Conservation (phyloP, 768 basidiomycete genomes). For the Lactarius sp. region DNA sequence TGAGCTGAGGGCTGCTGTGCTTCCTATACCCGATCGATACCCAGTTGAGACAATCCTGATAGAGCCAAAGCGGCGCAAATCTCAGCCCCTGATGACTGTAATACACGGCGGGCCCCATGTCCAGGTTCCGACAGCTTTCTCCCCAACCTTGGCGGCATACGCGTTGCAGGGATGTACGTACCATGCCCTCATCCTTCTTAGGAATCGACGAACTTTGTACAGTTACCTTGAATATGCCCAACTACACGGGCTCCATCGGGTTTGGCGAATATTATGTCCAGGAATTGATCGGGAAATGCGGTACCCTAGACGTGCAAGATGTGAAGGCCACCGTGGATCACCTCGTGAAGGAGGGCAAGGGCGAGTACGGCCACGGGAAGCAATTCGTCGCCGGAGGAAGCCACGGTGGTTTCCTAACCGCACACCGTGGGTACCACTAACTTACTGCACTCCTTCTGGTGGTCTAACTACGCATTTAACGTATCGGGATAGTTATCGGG, state of each 20-base stretch:
- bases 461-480: neutral
- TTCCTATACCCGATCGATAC: constrained; percentile 20
- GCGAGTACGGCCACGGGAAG: constrained; percentile 26
- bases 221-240: constrained; percentile 30
- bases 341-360: constrained; percentile 28
- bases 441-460: neutral
- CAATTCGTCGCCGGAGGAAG: constrained; percentile 31
- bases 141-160: constrained; percentile 20
- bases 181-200: neutral
- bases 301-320: constrained; percentile 34
- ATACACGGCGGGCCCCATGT: constrained; percentile 35
- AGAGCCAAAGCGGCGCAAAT: constrained; percentile 12
- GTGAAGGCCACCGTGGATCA: constrained; percentile 28
- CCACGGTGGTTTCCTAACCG: constrained; percentile 33
- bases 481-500: constrained; percentile 27
- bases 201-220: neutral
- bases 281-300: constrained; percentile 31
- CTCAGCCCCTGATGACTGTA: constrained; percentile 23
- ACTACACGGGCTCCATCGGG: constrained; percentile 35
- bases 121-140: constrained; percentile 25
- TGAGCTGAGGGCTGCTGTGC: constrained; percentile 10
- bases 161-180: constrained; percentile 28
- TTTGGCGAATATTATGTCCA: constrained; percentile 32
- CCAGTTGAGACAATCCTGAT: constrained; percentile 25
- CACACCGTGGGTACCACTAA: constrained; percentile 23